These are phyloP conservation scores for Chrysosphaeria jannelii DNA, from an alignment of 2,329 filamentous ascomycete species.

Conservation along the genomic window DNA sequence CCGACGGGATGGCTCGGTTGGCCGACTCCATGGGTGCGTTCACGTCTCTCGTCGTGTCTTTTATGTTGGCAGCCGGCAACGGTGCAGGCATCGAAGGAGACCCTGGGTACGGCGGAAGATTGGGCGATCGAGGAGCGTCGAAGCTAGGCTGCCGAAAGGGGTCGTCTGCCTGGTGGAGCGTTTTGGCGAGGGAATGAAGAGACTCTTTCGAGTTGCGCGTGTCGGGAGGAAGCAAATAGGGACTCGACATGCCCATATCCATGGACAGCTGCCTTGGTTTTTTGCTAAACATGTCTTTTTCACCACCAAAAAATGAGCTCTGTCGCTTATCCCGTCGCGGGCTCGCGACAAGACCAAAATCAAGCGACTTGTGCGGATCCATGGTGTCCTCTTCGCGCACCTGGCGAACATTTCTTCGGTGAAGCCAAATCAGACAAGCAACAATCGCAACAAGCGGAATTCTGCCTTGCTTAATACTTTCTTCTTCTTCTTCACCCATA, in stretches of 20 bases:
- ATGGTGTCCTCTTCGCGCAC: conserved; percentile 48
- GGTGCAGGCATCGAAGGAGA: too few species aligned
- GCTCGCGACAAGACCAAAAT: conserved; percentile 51
- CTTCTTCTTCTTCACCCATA: conserved; percentile 1
- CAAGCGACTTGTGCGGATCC: conserved; percentile 70
- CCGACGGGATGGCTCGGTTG: conserved; percentile 5
- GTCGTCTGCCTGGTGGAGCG: conserved; percentile 45
- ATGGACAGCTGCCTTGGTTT: conserved; percentile 30
- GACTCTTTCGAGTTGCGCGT: conserved; percentile 59
- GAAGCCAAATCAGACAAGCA: conserved; percentile 41
- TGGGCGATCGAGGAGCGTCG: conserved; percentile 10
- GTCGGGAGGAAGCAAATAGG: conserved; percentile 75
- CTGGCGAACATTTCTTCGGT: conserved; percentile 46
- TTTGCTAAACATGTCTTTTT: conserved; percentile 19
- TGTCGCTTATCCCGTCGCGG: conserved; percentile 15
- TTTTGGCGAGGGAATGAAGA: conserved; percentile 55
- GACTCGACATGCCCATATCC: conserved; percentile 47
- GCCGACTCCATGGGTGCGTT: conserved; percentile 7
- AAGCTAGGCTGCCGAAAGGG: conserved; percentile 36
- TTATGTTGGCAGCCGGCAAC: too few species aligned
- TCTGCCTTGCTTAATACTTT: too few species aligned
- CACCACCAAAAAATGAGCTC: conserved; percentile 17
- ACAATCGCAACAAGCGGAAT: conserved; percentile 43
- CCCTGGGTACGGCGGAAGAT: conserved; percentile 9
- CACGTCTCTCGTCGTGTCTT: too few species aligned